Percentiles rank a stretch among this genome's conserved stretches.
These are phyloP conservation scores for Chaetomiaceae sp. DNA, from an alignment of 2,329 filamentous ascomycete species.

Conservation along the genomic window DNA sequence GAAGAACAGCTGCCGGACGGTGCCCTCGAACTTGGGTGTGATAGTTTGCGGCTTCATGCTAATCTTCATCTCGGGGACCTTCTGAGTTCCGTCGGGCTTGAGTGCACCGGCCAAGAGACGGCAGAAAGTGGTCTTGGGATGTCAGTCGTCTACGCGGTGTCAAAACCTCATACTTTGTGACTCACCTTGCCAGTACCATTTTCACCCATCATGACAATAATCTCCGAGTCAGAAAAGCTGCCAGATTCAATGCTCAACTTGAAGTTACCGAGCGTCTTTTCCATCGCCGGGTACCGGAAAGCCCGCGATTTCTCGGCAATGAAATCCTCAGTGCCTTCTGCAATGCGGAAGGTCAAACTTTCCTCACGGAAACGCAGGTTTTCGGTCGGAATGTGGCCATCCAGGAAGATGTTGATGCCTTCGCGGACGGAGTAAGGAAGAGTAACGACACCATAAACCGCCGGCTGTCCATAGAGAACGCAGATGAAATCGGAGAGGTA, in stretches of 20 bases:
- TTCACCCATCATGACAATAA: conserved; percentile 99
- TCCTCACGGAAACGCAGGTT: conserved; percentile 98
- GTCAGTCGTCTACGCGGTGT: background rate
- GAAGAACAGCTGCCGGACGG: conserved; percentile 96
- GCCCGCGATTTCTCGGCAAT: conserved; percentile 76
- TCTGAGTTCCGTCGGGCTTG: conserved; percentile 76
- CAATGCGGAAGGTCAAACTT: conserved; percentile 90
- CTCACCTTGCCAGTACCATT: conserved; percentile 74
- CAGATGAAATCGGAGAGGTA: conserved; percentile 99
- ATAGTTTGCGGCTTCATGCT: conserved; percentile 99
- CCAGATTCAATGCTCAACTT: conserved; percentile 76
- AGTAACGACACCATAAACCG: conserved; percentile 96
- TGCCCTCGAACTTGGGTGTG: conserved; percentile 95
- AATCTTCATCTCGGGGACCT: conserved; percentile 91
- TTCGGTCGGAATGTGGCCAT: conserved; percentile 96
- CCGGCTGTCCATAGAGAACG: conserved; percentile 91
- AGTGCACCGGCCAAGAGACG: conserved; percentile 88
- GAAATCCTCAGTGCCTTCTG: conserved; percentile 85
- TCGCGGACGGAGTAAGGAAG: conserved; percentile 93
- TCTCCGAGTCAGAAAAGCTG: conserved; percentile 94
- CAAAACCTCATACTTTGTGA: conserved; percentile 10
- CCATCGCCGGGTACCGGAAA: conserved; percentile 85
- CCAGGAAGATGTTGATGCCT: conserved; percentile 97
- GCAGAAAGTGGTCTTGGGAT: conserved; percentile 84
- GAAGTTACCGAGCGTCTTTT: conserved; percentile 89